Evolutionary conservation across 164 flowering plant species (phyloP).

Genomic region (Malania oleifera): DNA sequence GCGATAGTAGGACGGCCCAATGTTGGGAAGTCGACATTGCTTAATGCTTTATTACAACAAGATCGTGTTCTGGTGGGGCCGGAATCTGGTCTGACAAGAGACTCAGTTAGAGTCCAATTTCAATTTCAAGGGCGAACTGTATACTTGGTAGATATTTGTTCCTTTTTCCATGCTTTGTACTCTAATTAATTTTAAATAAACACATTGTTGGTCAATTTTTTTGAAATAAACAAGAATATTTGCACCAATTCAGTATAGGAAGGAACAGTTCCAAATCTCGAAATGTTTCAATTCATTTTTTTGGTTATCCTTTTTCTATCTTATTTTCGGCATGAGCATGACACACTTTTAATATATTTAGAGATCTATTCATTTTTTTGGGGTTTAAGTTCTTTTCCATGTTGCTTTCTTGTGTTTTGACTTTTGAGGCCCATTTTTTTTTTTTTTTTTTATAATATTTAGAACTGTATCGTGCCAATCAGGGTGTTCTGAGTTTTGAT

Average conservation of each 20-base stretch:
- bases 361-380: too few species aligned
- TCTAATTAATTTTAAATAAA: constrained; percentile 2
- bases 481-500: too few species aligned
- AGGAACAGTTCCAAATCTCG: neutral
- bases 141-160: constrained; percentile 59
- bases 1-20: constrained; percentile 97
- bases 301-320: neutral
- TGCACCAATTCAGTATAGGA: neutral
- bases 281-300: neutral
- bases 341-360: too few species aligned
- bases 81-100: constrained; percentile 96
- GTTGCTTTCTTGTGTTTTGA: too few species aligned
- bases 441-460: too few species aligned
- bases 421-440: too few species aligned
- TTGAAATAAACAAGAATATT: neutral
- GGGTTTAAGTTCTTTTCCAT: too few species aligned
- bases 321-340: too few species aligned
- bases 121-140: constrained; percentile 67
- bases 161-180: neutral
- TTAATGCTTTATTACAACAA: constrained; percentile 79
- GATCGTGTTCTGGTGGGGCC: constrained; percentile 95
- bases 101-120: constrained; percentile 79
- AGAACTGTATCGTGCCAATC: too few species aligned
- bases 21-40: constrained; percentile 94
- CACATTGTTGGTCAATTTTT: constrained; percentile 1